Conservation (phyloP, 208 protist genomes). For the Crithidia acanthocephali region DNA sequence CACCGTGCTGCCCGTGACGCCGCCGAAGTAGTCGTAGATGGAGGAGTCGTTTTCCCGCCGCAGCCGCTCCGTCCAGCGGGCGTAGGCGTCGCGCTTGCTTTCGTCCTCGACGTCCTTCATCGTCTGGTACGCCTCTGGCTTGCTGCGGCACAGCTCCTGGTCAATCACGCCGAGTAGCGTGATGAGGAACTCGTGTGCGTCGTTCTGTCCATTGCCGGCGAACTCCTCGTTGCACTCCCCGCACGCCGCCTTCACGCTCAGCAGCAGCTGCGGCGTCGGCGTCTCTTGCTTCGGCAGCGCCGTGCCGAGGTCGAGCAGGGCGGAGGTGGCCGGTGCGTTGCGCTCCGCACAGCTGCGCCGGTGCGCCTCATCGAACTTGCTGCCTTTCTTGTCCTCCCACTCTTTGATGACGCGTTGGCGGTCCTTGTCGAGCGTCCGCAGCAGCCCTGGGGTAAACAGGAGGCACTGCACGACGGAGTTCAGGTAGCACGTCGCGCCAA, state of each 20-base stretch:
- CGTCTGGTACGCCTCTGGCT: slow-evolving; percentile 46
- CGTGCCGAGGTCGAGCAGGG: slow-evolving; percentile 53
- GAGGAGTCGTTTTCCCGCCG: slow-evolving; percentile 56
- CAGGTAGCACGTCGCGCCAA: slow-evolving; percentile 97
- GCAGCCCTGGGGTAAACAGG: slow-evolving; percentile 56
- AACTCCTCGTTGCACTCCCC: slow-evolving; percentile 81
- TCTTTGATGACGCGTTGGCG: slow-evolving; percentile 29
- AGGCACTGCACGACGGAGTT: slow-evolving; percentile 96
- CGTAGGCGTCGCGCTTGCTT: slow-evolving; percentile 50
- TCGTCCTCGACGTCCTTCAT: slow-evolving; percentile 68
- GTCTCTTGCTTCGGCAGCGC: background rate
- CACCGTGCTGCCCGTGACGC: slow-evolving; percentile 54
- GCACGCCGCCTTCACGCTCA: slow-evolving; percentile 61
- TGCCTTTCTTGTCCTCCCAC: slow-evolving; percentile 11
- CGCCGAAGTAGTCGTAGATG: slow-evolving; percentile 88
- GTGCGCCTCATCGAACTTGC: slow-evolving; percentile 5
- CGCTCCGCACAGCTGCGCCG: slow-evolving; percentile 22
- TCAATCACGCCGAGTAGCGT: slow-evolving; percentile 89
- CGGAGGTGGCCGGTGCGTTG: slow-evolving; percentile 38
- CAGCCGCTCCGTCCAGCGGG: slow-evolving; percentile 57
- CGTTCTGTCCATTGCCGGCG: slow-evolving; percentile 76
- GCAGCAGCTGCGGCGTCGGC: slow-evolving; percentile 40
- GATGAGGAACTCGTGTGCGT: slow-evolving; percentile 92
- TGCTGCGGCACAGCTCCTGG: slow-evolving; percentile 77
- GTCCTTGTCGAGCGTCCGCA: slow-evolving; percentile 38